Conservation (phyloP, 2,329 filamentous ascomycete genomes). For the Aureobasidium namibiae region DNA sequence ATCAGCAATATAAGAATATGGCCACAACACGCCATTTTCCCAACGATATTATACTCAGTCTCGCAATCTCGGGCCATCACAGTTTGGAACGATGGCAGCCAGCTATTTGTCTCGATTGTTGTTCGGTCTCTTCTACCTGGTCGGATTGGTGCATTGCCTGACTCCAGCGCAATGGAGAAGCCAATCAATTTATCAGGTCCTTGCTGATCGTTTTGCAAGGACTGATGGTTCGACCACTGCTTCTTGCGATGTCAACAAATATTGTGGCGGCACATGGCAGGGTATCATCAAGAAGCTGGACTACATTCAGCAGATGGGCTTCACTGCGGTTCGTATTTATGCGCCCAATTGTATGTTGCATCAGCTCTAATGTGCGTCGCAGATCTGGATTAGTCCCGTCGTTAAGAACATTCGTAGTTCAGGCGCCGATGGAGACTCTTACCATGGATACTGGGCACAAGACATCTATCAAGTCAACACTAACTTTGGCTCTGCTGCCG, state of each 20-base stretch:
- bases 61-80: not conserved
- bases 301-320: constrained; percentile 56
- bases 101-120: not conserved
- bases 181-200: constrained; percentile 34
- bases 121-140: not conserved
- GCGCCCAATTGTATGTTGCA: not conserved
- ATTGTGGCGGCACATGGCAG: constrained; percentile 54
- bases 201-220: constrained; percentile 28
- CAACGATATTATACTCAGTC: not conserved
- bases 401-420: constrained; percentile 34
- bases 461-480: constrained; percentile 37
- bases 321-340: constrained; percentile 43
- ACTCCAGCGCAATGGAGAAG: constrained; percentile 29
- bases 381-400: constrained; percentile 48
- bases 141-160: not conserved
- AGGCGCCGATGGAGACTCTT: constrained; percentile 32
- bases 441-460: constrained; percentile 50
- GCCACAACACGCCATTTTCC: not conserved
- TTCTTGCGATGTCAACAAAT: constrained; percentile 29
- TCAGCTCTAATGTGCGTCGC: not conserved
- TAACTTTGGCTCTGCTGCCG: constrained; percentile 29
- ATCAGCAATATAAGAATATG: not conserved
- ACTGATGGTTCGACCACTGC: constrained; percentile 32
- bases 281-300: constrained; percentile 53
- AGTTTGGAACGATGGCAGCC: not conserved